phyloP scores from a whole-genome alignment of 2,329 filamentous ascomycete species.

The Venturiaceae sp. region DNA sequence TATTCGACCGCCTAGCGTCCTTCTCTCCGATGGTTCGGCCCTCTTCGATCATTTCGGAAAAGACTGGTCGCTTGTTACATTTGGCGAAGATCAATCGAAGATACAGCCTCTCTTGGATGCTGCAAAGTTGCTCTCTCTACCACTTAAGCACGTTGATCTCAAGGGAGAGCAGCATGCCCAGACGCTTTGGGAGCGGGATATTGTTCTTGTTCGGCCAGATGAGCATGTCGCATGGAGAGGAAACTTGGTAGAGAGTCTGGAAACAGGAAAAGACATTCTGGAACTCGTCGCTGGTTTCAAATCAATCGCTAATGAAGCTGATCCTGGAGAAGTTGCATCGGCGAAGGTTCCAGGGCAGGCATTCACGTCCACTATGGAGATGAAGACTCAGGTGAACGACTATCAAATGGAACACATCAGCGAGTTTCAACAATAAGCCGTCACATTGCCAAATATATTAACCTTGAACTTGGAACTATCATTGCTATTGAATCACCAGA shows the following conservation, averaged over 20 bases:
- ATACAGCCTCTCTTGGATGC: constrained; percentile 18
- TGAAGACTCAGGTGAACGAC: neutral
- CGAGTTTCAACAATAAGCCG: no score
- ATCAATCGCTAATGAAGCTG: neutral
- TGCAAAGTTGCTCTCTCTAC: constrained; percentile 16
- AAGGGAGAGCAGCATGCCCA: constrained; percentile 14
- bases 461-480: no score
- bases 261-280: neutral
- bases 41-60: no score
- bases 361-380: neutral
- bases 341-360: neutral
- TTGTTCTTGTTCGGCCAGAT: constrained; percentile 19
- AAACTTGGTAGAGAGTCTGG: neutral
- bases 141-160: constrained; percentile 12
- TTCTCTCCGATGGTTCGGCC: no score
- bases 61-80: no score
- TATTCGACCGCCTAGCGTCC: no score
- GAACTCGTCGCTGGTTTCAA: neutral
- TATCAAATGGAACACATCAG: neutral
- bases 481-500: no score
- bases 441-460: no score
- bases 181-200: constrained; percentile 16
- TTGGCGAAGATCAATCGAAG: no score
- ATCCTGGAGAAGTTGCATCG: neutral
- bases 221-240: constrained; percentile 19